These are phyloP conservation scores for Xerocomus brunneocitrinus DNA, from an alignment of 768 basidiomycete species.

Conservation along the genomic window DNA sequence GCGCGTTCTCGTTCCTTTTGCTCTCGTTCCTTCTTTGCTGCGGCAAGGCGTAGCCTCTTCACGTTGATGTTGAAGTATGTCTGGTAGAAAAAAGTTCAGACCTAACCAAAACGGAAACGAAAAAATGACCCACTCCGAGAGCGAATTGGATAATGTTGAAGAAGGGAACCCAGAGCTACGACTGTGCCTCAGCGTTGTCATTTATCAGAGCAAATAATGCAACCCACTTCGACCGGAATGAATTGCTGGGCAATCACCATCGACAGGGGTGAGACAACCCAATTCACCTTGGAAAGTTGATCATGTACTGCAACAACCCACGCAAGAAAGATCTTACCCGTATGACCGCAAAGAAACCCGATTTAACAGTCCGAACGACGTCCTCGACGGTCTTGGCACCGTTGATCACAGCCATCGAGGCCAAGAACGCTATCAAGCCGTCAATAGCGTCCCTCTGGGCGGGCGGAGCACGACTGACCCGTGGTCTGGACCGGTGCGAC, in stretches of 20 bases:
- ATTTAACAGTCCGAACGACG: slow-evolving; percentile 61
- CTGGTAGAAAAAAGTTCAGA: slow-evolving; percentile 30
- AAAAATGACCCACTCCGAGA: slow-evolving; percentile 54
- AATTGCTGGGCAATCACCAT: slow-evolving; percentile 76
- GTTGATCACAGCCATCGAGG: slow-evolving; percentile 79
- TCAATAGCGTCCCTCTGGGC: not conserved
- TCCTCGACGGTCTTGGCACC: slow-evolving; percentile 68
- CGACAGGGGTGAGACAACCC: slow-evolving; percentile 73
- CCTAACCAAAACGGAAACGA: not conserved
- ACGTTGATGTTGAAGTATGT: slow-evolving; percentile 71
- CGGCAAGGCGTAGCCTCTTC: slow-evolving; percentile 57
- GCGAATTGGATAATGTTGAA: slow-evolving; percentile 76
- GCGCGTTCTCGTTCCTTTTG: slow-evolving; percentile 34
- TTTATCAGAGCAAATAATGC: not conserved
- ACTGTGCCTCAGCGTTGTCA: slow-evolving; percentile 2
- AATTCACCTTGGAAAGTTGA: slow-evolving; percentile 54
- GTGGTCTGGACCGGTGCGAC: slow-evolving; percentile 71
- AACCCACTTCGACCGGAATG: slow-evolving; percentile 65
- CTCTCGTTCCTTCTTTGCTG: slow-evolving; percentile 45
- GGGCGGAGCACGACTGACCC: slow-evolving; percentile 39
- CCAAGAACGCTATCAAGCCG: slow-evolving; percentile 52
- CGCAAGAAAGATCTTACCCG: slow-evolving; percentile 42
- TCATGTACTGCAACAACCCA: not conserved
- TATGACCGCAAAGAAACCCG: slow-evolving; percentile 70
- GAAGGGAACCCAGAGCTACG: slow-evolving; percentile 81